Percentiles rank a stretch among this genome's conserved stretches.
These are phyloP conservation scores for Colletotrichum sp. DNA, from an alignment of 2,329 filamentous ascomycete species.

Conservation along the genomic window DNA sequence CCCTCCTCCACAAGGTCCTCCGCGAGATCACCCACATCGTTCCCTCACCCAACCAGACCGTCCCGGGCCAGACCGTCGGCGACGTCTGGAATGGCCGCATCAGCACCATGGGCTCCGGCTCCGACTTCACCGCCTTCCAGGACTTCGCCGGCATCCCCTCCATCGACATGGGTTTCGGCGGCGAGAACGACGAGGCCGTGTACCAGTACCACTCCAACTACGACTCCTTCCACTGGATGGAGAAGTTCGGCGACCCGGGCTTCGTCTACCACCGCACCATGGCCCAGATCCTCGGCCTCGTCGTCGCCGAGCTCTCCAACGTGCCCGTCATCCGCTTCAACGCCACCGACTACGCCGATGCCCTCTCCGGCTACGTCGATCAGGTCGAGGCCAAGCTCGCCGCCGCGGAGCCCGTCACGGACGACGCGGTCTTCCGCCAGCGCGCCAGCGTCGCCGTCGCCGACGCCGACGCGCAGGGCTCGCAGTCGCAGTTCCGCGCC, in stretches of 20 bases:
- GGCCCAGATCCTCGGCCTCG: slow-evolving; percentile 68
- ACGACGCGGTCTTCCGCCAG: slow-evolving; percentile 29
- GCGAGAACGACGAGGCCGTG: slow-evolving; percentile 51
- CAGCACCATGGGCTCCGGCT: slow-evolving; percentile 72
- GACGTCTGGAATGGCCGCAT: slow-evolving; percentile 71
- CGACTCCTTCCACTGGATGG: slow-evolving; percentile 91
- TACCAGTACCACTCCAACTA: slow-evolving; percentile 94
- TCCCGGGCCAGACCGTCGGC: slow-evolving; percentile 71
- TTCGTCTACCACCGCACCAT: slow-evolving; percentile 71
- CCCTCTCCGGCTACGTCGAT: slow-evolving; percentile 57
- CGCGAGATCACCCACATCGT: slow-evolving; percentile 69
- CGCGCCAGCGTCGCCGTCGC: slow-evolving; percentile 23
- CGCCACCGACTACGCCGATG: slow-evolving; percentile 67
- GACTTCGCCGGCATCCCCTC: slow-evolving; percentile 72
- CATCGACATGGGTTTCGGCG: slow-evolving; percentile 66
- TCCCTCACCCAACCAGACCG: slow-evolving; percentile 77
- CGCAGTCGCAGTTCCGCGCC: slow-evolving; percentile 41
- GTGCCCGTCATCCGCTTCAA: slow-evolving; percentile 67
- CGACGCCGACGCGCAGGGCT: slow-evolving; percentile 31
- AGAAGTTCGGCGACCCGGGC: slow-evolving; percentile 73
- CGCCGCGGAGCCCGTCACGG: slow-evolving; percentile 26
- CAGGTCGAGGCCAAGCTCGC: slow-evolving; percentile 55
- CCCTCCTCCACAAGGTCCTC: slow-evolving; percentile 76
- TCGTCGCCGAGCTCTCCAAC: slow-evolving; percentile 66
- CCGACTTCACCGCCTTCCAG: slow-evolving; percentile 78